These are phyloP conservation scores for Mimosa pudica DNA, from an alignment of 306 rosid genomes.

Conservation along the genomic window DNA sequence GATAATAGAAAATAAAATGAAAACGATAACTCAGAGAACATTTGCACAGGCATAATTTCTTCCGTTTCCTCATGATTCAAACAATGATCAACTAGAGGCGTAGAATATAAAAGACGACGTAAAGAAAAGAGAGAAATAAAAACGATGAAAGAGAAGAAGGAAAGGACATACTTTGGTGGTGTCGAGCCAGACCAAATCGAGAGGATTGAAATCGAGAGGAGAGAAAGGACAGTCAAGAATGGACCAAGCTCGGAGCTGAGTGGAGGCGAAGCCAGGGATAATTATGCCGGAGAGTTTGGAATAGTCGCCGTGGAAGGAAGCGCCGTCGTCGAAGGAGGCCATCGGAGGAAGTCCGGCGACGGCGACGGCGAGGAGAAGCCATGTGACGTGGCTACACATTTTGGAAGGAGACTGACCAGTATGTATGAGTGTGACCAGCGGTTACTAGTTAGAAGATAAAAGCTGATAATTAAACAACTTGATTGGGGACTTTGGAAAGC, in stretches of 20 bases:
- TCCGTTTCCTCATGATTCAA: not conserved
- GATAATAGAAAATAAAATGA: not conserved
- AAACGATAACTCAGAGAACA: too few species aligned
- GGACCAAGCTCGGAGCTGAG: constrained; percentile 99
- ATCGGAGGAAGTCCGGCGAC: constrained; percentile 34
- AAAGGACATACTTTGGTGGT: constrained; percentile 64
- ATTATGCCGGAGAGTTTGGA: constrained; percentile 90
- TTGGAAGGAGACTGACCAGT: not conserved
- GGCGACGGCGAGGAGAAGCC: constrained; percentile 36
- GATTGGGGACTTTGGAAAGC: not conserved
- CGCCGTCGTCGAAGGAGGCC: constrained; percentile 21
- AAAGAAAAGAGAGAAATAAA: not conserved
- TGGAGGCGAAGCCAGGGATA: constrained; percentile 96
- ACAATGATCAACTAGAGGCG: not conserved
- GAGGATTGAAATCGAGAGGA: constrained; percentile 98
- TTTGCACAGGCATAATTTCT: not conserved
- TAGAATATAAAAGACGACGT: constrained; percentile 12
- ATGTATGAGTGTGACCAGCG: constrained; percentile 13
- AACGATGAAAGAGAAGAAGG: not conserved
- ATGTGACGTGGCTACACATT: constrained; percentile 35
- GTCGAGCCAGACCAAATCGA: constrained; percentile 99
- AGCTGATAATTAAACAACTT: not conserved
- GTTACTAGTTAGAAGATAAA: constrained; percentile 16
- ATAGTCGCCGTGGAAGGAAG: constrained; percentile 58
- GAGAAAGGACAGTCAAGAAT: constrained; percentile 94